Base-by-base conservation (phyloP, 164 flowering plant genomes). In the Magnolia officinalis region DNA sequence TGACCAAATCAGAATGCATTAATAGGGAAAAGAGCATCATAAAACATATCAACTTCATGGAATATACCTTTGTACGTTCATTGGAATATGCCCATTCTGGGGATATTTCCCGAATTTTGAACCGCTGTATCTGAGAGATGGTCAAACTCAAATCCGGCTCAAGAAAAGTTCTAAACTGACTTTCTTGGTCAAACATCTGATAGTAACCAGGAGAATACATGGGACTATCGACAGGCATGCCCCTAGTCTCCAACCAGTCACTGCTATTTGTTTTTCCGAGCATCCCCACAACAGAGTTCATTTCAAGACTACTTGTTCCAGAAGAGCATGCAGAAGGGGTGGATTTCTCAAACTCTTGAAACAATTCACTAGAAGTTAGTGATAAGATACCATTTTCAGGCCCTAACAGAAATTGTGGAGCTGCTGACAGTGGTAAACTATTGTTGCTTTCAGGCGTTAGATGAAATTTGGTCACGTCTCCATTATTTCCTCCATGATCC, bases 71-170 rank as follows among this genome's bases (percentile, higher is more conserved):
- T 55, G 97, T 87, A 74, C 80, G 37, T 80, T 93, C 96, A 67
- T 71, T 74, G 65, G 90, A 78, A 85, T 83, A 93, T 73, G 97
- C 97, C 96, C 96, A 91, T 63, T 91, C 95, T 73, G 99, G 99
- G 29, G 95, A 91, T 83, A 96, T 85, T 75, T 90, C 92, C 16
- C 77, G 81, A 76, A 96, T 92, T 20, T 79, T 89, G 78, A 92
- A 96, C 75, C 86, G 89, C 82, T 91, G 96, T 71, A 80, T 81
- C 73, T 85, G 83, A 74, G 91, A 73, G 77, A 92, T 73, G 55
- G 91, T 89, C 81, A 86, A 78, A 77, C 88, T 84, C 72, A 84
- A 72, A 78, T 79, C 83, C 65, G 75, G 76, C 74, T 78, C 86
- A 84, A 84, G 78, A 77, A 84, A 79, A 73, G 81, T 50, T 52